Percentiles rank a stretch among this genome's conserved stretches.
These are phyloP conservation scores for Trichosporon inkin DNA, from an alignment of 1,284 basidiomycete genomes.

Conservation along the genomic window DNA sequence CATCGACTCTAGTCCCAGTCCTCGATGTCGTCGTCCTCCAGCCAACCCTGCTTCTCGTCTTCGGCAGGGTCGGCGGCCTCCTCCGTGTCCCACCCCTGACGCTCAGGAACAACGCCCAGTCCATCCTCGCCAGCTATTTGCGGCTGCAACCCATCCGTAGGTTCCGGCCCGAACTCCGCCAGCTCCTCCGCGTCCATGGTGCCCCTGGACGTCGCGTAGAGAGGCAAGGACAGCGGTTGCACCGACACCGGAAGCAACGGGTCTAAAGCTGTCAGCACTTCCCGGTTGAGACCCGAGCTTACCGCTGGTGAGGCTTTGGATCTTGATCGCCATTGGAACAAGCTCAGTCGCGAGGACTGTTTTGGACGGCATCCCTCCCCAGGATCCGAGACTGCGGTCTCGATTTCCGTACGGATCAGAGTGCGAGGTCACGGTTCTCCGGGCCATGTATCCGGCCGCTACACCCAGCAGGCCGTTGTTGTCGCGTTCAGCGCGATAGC, in stretches of 20 bases:
- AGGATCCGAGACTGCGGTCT: constrained; percentile 20
- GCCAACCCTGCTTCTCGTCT: constrained; percentile 12
- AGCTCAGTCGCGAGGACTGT: constrained; percentile 38
- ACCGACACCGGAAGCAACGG: constrained; percentile 35
- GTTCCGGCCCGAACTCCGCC: constrained; percentile 6
- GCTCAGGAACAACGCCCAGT: constrained; percentile 18
- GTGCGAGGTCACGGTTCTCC: constrained; percentile 22
- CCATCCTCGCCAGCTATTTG: constrained; percentile 20
- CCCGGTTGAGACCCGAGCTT: background rate
- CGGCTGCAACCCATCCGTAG: constrained; percentile 7
- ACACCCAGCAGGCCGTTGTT: constrained; percentile 43
- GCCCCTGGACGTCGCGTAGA: constrained; percentile 12
- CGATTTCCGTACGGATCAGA: constrained; percentile 14
- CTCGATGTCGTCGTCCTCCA: constrained; percentile 24
- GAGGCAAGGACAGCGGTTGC: constrained; percentile 29
- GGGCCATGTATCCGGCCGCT: constrained; percentile 37
- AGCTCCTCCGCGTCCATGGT: constrained; percentile 1
- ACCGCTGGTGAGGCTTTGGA: constrained; percentile 29
- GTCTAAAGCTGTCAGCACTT: constrained; percentile 19
- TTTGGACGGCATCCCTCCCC: constrained; percentile 38
- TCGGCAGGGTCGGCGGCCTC: constrained; percentile 1
- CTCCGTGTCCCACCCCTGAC: constrained; percentile 15
- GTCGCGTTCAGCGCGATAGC: constrained; percentile 40
- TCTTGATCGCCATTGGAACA: constrained; percentile 47
- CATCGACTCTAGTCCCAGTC: constrained; percentile 13